Conservation (phyloP, 495 filamentous ascomycete species). For the Alectoria sarmentosa region DNA sequence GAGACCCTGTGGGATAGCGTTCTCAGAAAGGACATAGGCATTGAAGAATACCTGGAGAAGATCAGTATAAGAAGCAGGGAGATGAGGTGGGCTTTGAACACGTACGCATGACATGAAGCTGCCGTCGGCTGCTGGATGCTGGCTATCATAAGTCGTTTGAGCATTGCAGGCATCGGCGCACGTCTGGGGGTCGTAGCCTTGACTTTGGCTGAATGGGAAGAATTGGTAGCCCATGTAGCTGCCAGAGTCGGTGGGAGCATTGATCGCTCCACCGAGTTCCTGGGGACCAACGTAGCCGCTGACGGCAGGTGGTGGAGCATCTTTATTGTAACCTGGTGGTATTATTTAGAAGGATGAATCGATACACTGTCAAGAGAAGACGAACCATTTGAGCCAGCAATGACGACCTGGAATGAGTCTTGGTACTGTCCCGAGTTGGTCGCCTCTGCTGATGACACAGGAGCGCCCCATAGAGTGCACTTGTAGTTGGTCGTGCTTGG, state of each 20-base stretch:
- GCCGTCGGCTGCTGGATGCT: slow-evolving; percentile 27
- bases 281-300: slow-evolving; percentile 29
- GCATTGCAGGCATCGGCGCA: slow-evolving; percentile 39
- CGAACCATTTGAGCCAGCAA: slow-evolving; percentile 38
- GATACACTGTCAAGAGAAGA: background rate
- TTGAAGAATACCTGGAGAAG: slow-evolving; percentile 39
- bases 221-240: slow-evolving; percentile 37
- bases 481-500: slow-evolving; percentile 45
- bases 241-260: slow-evolving; percentile 32
- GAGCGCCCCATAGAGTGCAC: slow-evolving; percentile 44
- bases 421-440: slow-evolving; percentile 36
- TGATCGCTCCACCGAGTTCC: slow-evolving; percentile 36
- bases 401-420: slow-evolving; percentile 37
- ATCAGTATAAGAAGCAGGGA: background rate
- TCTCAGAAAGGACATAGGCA: slow-evolving; percentile 37
- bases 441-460: slow-evolving; percentile 29
- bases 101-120: slow-evolving; percentile 24
- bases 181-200: slow-evolving; percentile 32
- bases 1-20: slow-evolving; percentile 30
- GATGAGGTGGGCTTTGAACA: background rate
- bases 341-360: background rate
- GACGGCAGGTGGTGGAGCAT: slow-evolving; percentile 27
- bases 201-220: slow-evolving; percentile 32
- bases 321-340: slow-evolving; percentile 31
- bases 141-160: slow-evolving; percentile 34